Percentiles rank a stretch among this genome's conserved stretches.
Evolutionary conservation across 75 land plant species (phyloP).

Genomic region (Selaginella moellendorffii): DNA sequence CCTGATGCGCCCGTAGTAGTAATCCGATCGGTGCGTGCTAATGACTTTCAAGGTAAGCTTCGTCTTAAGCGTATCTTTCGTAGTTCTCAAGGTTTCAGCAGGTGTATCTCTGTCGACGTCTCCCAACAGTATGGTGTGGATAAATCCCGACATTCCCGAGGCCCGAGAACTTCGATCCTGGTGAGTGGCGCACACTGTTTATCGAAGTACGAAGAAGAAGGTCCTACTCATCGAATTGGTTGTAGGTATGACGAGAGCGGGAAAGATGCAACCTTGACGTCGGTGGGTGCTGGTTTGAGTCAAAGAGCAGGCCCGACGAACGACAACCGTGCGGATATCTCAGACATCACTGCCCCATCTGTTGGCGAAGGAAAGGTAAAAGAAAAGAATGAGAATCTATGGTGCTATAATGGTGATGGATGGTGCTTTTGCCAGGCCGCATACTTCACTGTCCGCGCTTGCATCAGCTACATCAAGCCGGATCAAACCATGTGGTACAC

Average conservation of each 20-base stretch:
- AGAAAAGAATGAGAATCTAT: not conserved
- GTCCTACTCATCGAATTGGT: not conserved
- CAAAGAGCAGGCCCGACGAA: constrained; percentile 34
- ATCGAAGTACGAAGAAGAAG: too few species aligned
- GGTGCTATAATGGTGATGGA: too few species aligned
- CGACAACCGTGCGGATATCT: constrained; percentile 53
- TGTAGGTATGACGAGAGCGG: constrained; percentile 75
- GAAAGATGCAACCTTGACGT: constrained; percentile 39
- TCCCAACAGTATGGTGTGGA: constrained; percentile 36
- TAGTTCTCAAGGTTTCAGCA: too few species aligned
- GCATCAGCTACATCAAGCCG: constrained; percentile 72
- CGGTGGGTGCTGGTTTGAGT: constrained; percentile 50
- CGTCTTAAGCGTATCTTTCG: too few species aligned
- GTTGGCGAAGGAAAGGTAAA: constrained; percentile 87
- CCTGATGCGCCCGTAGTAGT: constrained; percentile 57
- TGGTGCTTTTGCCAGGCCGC: too few species aligned
- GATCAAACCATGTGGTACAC: constrained; percentile 98
- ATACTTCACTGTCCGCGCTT: constrained; percentile 62
- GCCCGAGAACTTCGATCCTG: constrained; percentile 62
- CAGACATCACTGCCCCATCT: constrained; percentile 46
- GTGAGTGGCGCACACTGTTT: too few species aligned
- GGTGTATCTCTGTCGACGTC: constrained; percentile 75
- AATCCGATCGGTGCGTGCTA: constrained; percentile 53
- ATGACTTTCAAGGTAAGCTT: constrained; percentile 82
- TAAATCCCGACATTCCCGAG: constrained; percentile 76